phyloP scores from a whole-genome alignment of 2,329 filamentous ascomycete species.

The Byssoonygena ceratinophila region DNA sequence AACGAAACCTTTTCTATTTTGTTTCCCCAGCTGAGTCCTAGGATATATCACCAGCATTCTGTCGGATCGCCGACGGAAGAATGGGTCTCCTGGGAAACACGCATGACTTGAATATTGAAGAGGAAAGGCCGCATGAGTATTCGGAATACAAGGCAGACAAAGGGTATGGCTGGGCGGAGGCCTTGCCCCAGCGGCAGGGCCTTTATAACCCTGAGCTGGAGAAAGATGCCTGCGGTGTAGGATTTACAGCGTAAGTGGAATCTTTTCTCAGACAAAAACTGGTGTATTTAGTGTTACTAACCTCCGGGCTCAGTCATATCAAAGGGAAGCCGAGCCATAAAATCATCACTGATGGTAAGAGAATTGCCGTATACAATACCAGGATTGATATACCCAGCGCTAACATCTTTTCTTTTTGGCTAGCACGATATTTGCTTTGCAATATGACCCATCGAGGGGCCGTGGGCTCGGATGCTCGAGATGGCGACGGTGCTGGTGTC shows the following conservation, averaged over 20 bases:
- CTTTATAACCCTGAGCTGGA: constrained; percentile 92
- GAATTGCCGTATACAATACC: background rate
- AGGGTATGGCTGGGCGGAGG: constrained; percentile 86
- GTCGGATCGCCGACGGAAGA: constrained; percentile 38
- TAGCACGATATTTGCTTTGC: constrained; percentile 86
- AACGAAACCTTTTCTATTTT: background rate
- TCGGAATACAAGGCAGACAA: constrained; percentile 46
- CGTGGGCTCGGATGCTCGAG: constrained; percentile 92
- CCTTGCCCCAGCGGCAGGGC: constrained; percentile 95
- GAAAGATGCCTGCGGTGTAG: constrained; percentile 99
- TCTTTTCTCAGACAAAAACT: background rate
- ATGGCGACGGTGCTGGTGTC: constrained; percentile 95
- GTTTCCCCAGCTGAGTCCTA: background rate
- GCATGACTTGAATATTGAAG: constrained; percentile 38
- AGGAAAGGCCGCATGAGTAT: constrained; percentile 39
- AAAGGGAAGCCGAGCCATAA: constrained; percentile 97
- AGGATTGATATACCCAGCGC: background rate
- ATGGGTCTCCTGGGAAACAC: constrained; percentile 44
- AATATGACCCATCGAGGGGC: constrained; percentile 99
- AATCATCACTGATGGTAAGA: constrained; percentile 94
- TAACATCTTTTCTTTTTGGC: constrained; percentile 7
- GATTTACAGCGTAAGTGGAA: constrained; percentile 77
- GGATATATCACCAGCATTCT: constrained; percentile 22
- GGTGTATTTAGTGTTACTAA: background rate
- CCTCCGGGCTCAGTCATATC: constrained; percentile 54